Evolutionary conservation across 371 early-diverging fungal genomes (phyloP).

Genomic region (Mortierella sp.): DNA sequence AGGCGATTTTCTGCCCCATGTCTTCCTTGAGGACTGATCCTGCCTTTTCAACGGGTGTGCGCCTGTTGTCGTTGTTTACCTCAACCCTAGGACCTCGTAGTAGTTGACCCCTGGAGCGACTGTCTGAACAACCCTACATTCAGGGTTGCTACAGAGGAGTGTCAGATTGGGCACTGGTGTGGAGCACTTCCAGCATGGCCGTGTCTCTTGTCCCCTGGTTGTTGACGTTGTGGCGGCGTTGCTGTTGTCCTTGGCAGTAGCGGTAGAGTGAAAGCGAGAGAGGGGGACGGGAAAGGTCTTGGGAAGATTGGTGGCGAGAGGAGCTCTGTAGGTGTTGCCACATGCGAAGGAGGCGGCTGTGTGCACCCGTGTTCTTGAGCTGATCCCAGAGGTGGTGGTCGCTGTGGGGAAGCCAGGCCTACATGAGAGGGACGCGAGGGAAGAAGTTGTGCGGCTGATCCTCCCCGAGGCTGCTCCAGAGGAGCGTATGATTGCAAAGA

Average conservation of each 20-base stretch:
- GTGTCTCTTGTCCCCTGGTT: constrained; percentile 33
- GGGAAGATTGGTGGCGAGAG: not conserved
- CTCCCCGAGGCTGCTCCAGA: not conserved
- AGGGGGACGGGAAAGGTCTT: not conserved
- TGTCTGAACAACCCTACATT: constrained; percentile 77
- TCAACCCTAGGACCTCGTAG: constrained; percentile 67
- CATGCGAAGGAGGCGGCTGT: too few relatives aligned
- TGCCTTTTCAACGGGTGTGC: too few relatives aligned
- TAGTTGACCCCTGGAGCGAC: constrained; percentile 69
- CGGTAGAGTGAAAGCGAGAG: constrained; percentile 25
- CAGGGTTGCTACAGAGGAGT: constrained; percentile 64
- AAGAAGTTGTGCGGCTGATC: too few relatives aligned
- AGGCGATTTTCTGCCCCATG: too few relatives aligned
- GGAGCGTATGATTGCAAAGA: not conserved
- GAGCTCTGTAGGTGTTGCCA: not conserved
- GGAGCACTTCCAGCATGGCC: constrained; percentile 65
- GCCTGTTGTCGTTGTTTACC: too few relatives aligned
- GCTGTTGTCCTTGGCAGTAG: not conserved
- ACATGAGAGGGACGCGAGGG: too few relatives aligned
- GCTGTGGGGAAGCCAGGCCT: too few relatives aligned
- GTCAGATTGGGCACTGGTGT: constrained; percentile 56
- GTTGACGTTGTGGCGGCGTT: not conserved
- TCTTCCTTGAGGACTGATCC: too few relatives aligned
- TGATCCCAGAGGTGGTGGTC: too few relatives aligned
- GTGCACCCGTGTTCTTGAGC: too few relatives aligned